Evolutionary conservation across 2,329 filamentous ascomycete genomes (phyloP).

Genomic region (Colletotrichum tropicale): DNA sequence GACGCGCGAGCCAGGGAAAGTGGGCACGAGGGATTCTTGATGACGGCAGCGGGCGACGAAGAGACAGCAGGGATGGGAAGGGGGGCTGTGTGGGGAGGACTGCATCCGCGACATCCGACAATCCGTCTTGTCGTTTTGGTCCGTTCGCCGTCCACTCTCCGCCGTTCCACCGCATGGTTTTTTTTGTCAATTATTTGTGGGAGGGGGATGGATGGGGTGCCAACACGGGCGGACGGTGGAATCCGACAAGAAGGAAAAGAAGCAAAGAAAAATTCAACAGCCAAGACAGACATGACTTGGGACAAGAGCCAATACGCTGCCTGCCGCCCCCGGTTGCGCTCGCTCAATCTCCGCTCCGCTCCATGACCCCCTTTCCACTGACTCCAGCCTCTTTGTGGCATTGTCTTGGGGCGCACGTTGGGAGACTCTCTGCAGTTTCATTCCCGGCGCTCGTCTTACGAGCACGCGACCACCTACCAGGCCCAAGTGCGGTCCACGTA

Average conservation of each 20-base stretch:
- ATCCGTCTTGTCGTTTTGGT: conserved; percentile 13
- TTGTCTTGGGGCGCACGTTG: neutral
- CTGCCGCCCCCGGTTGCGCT: neutral
- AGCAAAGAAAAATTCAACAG: neutral
- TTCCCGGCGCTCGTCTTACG: neutral
- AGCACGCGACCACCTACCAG: neutral
- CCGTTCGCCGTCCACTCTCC: neutral
- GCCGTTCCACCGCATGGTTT: neutral
- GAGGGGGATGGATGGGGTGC: neutral
- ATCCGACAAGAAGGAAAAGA: neutral
- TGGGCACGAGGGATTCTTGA: conserved; percentile 1
- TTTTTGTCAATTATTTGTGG: neutral
- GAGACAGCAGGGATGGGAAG: neutral
- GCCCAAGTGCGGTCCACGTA: neutral
- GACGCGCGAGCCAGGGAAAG: neutral
- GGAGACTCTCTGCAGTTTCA: neutral
- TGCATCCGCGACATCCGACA: conserved; percentile 18
- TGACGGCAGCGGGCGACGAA: conserved; percentile 2
- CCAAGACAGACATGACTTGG: neutral
- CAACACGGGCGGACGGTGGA: neutral
- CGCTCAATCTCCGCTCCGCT: neutral
- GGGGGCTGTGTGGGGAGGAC: neutral
- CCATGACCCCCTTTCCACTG: neutral
- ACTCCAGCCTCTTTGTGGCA: neutral
- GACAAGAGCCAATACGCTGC: neutral